These are phyloP conservation scores for Entrophospora sp. DNA, from an alignment of 192 early-diverging fungal genomes.

Conservation along the genomic window DNA sequence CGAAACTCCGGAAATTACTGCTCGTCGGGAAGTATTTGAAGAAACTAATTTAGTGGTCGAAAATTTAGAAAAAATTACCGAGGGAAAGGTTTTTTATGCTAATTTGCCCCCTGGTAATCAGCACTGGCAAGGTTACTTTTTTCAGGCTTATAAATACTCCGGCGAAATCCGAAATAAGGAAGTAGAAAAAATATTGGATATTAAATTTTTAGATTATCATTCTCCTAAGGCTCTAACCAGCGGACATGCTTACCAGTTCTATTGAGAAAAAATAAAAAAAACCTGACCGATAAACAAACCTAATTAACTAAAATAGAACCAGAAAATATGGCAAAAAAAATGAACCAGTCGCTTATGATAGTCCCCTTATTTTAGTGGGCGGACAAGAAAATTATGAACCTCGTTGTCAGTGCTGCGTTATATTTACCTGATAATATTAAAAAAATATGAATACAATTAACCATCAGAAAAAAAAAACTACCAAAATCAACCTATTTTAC, in stretches of 20 bases:
- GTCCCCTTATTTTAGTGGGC: too few relatives aligned
- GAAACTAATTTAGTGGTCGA: conserved; percentile 13
- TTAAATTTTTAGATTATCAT: not conserved
- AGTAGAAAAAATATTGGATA: conserved; percentile 6
- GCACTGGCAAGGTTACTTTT: conserved; percentile 1
- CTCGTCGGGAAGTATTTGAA: conserved; percentile 1
- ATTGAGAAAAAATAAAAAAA: conserved; percentile 10
- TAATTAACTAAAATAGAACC: too few relatives aligned
- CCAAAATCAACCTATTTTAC: too few relatives aligned
- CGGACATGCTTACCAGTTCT: not conserved
- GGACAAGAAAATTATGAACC: too few relatives aligned
- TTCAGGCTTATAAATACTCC: not conserved
- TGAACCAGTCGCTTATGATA: too few relatives aligned
- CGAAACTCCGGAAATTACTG: not conserved
- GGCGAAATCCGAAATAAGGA: not conserved
- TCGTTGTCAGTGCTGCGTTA: too few relatives aligned
- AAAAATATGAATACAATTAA: too few relatives aligned
- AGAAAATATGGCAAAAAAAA: too few relatives aligned
- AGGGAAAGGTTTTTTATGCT: conserved; percentile 3
- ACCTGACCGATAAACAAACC: not conserved
- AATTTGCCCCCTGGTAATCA: not conserved
- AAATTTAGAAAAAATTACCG: not conserved
- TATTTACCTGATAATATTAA: too few relatives aligned
- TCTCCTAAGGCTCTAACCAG: not conserved
- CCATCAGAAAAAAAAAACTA: too few relatives aligned